phyloP scores from a whole-genome alignment of 2,329 filamentous ascomycete species.

The Sporothrix mexicana region DNA sequence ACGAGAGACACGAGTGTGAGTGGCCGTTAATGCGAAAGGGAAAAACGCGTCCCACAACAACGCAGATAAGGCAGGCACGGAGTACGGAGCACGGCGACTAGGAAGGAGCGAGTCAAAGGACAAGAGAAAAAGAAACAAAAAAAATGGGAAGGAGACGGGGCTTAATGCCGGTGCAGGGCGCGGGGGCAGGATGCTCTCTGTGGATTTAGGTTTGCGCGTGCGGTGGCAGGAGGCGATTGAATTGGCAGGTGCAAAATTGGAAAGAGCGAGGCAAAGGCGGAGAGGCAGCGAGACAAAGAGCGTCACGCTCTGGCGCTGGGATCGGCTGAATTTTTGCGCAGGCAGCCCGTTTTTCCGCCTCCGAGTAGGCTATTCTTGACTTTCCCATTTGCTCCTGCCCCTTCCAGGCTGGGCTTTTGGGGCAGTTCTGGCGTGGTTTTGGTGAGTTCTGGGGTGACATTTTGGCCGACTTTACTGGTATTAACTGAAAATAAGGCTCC shows the following conservation, averaged over 20 bases:
- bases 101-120: constrained; percentile 2
- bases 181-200: background rate
- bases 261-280: background rate
- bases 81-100: background rate
- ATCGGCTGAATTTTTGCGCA: constrained; percentile 22
- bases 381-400: background rate
- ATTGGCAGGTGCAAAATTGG: background rate
- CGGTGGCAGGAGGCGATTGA: background rate
- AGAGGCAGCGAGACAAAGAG: background rate
- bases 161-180: constrained; percentile 22
- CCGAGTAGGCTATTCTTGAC: background rate
- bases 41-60: constrained; percentile 32
- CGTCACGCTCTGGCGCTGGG: constrained; percentile 14
- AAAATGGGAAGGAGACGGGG: constrained; percentile 10
- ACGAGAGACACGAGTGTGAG: constrained; percentile 2
- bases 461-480: background rate
- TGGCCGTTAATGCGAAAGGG: constrained; percentile 6
- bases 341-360: constrained; percentile 23
- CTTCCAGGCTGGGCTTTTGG: background rate
- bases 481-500: background rate
- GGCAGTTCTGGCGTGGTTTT: background rate
- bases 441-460: background rate
- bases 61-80: constrained; percentile 6
- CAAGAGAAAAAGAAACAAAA: background rate
- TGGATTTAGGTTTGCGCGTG: constrained; percentile 14